Percentiles rank a stretch among this genome's conserved stretches.
Conservation (phyloP, 2,329 filamentous ascomycete species). For the Talaromyces sp. region DNA sequence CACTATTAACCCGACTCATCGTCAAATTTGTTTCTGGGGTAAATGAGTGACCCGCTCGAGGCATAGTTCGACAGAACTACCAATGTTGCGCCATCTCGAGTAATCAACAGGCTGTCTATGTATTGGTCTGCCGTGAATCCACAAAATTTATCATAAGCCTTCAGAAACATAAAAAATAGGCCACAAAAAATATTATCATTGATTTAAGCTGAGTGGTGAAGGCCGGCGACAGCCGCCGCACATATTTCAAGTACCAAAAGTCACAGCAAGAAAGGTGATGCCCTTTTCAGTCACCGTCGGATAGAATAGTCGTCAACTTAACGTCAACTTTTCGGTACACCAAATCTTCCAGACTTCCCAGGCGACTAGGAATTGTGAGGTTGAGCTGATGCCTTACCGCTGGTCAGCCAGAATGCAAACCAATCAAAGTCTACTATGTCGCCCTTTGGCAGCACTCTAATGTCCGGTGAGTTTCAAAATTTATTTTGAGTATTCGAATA, state of each 20-base stretch:
- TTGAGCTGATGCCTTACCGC: neutral
- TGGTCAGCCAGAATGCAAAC: neutral
- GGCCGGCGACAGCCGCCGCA: neutral
- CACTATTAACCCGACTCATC: neutral
- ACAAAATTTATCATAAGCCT: neutral
- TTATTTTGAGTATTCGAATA: neutral
- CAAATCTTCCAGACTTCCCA: neutral
- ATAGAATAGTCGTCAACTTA: neutral
- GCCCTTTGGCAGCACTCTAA: neutral
- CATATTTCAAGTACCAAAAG: neutral
- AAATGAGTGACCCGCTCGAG: neutral
- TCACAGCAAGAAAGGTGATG: neutral
- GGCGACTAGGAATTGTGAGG: neutral
- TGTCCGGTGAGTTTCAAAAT: neutral
- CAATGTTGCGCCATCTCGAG: neutral
- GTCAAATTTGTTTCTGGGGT: neutral
- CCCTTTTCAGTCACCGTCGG: neutral
- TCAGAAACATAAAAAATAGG: neutral
- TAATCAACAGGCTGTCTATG: neutral
- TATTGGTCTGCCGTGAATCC: neutral
- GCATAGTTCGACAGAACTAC: neutral
- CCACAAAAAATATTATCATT: neutral
- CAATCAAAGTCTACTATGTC: neutral
- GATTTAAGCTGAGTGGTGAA: neutral
- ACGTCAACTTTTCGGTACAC: neutral